These are phyloP conservation scores for Zea luxurians DNA, from an alignment of 176 grass and related monocot genomes.

Conservation along the genomic window DNA sequence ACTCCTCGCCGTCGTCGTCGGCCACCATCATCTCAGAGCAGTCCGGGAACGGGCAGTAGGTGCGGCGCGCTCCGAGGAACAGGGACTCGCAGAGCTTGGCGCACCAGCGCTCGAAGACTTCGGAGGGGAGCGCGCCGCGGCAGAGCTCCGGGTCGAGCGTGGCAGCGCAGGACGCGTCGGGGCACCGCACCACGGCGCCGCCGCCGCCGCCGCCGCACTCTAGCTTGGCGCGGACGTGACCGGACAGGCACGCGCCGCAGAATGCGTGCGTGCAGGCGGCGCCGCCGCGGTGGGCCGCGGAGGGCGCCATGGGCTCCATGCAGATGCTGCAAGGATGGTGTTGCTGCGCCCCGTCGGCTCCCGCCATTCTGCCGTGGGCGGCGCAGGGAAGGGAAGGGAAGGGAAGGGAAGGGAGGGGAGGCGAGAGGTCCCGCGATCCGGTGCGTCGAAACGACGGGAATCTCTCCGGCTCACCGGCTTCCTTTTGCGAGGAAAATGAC, in stretches of 20 bases:
- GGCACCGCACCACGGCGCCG: conserved; percentile 40
- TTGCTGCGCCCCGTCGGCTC: neutral
- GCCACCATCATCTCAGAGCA: conserved; percentile 59
- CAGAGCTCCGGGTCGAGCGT: conserved; percentile 46
- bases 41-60: conserved; percentile 69
- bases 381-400: neutral
- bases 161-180: conserved; percentile 45
- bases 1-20: conserved; percentile 16
- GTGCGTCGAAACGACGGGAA: neutral
- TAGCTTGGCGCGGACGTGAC: conserved; percentile 55
- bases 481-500: neutral
- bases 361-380: neutral
- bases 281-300: conserved; percentile 25
- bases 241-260: conserved; percentile 48
- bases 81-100: conserved; percentile 51
- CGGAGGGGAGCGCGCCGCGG: conserved; percentile 24
- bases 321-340: conserved; percentile 61
- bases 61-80: conserved; percentile 25
- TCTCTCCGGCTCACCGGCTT: neutral
- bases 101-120: conserved; percentile 57
- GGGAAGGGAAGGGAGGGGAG: neutral
- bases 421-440: neutral
- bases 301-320: conserved; percentile 44
- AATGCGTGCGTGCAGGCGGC: conserved; percentile 58
- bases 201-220: conserved; percentile 28